Evolutionary conservation across 306 rosid genomes (phyloP), one percentile per base, ranked within the genome.

Genomic region (Cicer pinnatifidum): DNA sequence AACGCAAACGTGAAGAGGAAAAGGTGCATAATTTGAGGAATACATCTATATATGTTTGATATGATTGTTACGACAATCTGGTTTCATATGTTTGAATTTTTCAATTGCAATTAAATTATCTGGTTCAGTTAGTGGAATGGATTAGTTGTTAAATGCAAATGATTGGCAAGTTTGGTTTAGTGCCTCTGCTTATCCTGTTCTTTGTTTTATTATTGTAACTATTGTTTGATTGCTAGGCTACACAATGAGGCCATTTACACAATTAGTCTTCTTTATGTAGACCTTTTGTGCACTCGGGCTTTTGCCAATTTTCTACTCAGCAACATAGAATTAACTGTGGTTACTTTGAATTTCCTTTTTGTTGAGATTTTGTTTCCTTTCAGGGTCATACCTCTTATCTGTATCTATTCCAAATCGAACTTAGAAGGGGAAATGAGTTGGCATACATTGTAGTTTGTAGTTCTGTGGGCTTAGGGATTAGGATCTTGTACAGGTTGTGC

Each of bases 1-100:
- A 91, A 77, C 93, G 99, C 46, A 95, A 90, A 83, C 96, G 99
- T 44, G 99, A 95, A 75, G 99, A 90, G 81, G 99, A 95, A 75
- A 91, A 89, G 90, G 99, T 92, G 78, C 52, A 16, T 16, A 16
- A 16, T 16, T 16, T 16, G 17, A 16, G 17, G 17, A 16, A 16
- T 11, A 40, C 28, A 23, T 23, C 3, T 23, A 23, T 13, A 23
- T 13, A 71, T 46, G 62, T 76, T 75, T 61, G 69, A 35, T 23
- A 28, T 78, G 33, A 65, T 75, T 61, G 48, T 16, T 39, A 37
- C 60, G 67, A 11, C 3, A 11, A 13, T 51, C 43, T 45, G 45
- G 57, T 68, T 56, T 72, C 28, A 3, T 59, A 11, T 33, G 53
- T 56, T 61, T 3, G 46, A 59, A 15, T 40, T 60, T 71, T 71